A percentile compares a stretch with the other conserved stretches of the same genome.
These are phyloP conservation scores for Blastobotrys arbuscula DNA, from an alignment of 1,139 yeast genomes.

Conservation along the genomic window DNA sequence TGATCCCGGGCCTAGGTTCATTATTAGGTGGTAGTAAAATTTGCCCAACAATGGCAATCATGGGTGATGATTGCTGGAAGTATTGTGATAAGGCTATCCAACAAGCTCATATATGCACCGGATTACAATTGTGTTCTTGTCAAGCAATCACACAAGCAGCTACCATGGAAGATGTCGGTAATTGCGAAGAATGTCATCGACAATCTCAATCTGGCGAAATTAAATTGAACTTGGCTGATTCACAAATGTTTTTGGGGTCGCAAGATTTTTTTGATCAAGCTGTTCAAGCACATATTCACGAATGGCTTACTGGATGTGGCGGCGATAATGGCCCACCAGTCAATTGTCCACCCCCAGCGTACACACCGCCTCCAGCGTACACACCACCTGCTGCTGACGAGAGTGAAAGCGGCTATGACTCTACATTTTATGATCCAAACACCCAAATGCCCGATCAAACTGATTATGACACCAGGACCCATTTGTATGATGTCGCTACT, in stretches of 20 bases:
- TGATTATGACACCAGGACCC: constrained; percentile 1
- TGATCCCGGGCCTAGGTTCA: constrained; percentile 4
- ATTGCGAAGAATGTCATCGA: constrained; percentile 24
- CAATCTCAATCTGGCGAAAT: constrained; percentile 17
- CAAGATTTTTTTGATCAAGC: constrained; percentile 23
- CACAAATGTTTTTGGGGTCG: constrained; percentile 17
- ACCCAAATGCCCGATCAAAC: neutral
- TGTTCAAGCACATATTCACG: constrained; percentile 18
- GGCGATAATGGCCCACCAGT: constrained; percentile 1
- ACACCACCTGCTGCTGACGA: neutral
- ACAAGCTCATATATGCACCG: constrained; percentile 16
- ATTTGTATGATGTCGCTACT: neutral
- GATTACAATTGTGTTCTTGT: constrained; percentile 6
- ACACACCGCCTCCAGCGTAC: neutral
- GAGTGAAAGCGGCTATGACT: neutral
- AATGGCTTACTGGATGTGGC: constrained; percentile 4
- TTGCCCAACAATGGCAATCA: constrained; percentile 9
- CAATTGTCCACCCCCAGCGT: constrained; percentile 1
- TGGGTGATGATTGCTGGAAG: constrained; percentile 22
- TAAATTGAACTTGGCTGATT: constrained; percentile 20
- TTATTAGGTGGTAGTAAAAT: neutral
- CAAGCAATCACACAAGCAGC: constrained; percentile 2
- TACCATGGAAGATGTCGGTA: constrained; percentile 12
- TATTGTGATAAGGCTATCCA: constrained; percentile 22
- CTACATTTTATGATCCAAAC: neutral